These are phyloP conservation scores for Thelonectria blattea DNA, from an alignment of 2,329 filamentous ascomycete species.

Conservation along the genomic window DNA sequence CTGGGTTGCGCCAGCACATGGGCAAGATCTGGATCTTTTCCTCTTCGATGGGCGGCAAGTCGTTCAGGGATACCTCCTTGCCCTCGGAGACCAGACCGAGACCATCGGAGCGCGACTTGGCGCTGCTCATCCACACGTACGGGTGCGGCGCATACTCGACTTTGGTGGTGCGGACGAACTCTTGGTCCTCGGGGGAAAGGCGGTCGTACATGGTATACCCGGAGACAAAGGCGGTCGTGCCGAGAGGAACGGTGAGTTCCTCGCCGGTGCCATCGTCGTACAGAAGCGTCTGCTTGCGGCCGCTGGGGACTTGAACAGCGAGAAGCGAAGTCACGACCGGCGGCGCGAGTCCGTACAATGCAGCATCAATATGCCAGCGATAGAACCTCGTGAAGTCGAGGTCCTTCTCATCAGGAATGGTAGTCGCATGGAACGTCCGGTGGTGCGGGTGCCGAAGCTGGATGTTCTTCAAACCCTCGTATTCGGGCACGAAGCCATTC, in stretches of 20 bases:
- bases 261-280: conserved; percentile 77
- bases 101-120: conserved; percentile 70
- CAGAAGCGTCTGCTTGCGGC: conserved; percentile 68
- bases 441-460: conserved; percentile 78
- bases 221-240: conserved; percentile 77
- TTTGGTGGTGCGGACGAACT: conserved; percentile 68
- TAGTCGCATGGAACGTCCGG: conserved; percentile 73
- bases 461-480: conserved; percentile 74
- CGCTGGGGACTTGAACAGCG: conserved; percentile 74
- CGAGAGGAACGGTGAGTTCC: conserved; percentile 70
- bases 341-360: conserved; percentile 76
- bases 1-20: conserved; percentile 79
- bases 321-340: conserved; percentile 75
- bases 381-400: conserved; percentile 66
- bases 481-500: conserved; percentile 71
- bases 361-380: conserved; percentile 82
- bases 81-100: conserved; percentile 74
- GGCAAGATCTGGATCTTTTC: conserved; percentile 74
- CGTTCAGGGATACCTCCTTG: conserved; percentile 62
- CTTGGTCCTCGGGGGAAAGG: conserved; percentile 69
- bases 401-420: conserved; percentile 62
- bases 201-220: conserved; percentile 74
- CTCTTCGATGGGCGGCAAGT: conserved; percentile 70
- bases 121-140: conserved; percentile 80
- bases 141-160: conserved; percentile 81